These are phyloP conservation scores for Clonostachys byssicola DNA, from an alignment of 2,329 filamentous ascomycete species.

Conservation along the genomic window DNA sequence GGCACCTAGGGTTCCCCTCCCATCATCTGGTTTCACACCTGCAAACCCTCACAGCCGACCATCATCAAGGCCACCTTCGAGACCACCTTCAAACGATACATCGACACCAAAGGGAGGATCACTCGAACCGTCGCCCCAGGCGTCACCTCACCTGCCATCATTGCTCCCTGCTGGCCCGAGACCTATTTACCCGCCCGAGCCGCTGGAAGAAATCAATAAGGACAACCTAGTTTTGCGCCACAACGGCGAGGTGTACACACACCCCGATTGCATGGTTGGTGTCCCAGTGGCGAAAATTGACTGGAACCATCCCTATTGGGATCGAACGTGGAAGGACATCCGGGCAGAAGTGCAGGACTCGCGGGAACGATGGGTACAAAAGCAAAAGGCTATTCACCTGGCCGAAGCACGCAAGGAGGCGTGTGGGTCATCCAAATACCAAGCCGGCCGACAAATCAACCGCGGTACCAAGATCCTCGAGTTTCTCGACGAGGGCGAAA, in stretches of 20 bases:
- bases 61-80: no score
- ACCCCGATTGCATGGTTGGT: constrained; percentile 46
- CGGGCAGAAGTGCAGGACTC: constrained; percentile 34
- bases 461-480: constrained; percentile 47
- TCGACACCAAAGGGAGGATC: constrained; percentile 1
- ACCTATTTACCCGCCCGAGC: neutral
- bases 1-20: no score
- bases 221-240: constrained; percentile 39
- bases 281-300: constrained; percentile 49
- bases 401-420: constrained; percentile 23
- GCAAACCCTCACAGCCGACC: neutral
- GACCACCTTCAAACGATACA: no score
- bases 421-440: constrained; percentile 38
- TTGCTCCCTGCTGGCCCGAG: neutral
- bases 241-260: constrained; percentile 42
- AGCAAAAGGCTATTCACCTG: constrained; percentile 23
- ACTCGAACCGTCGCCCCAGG: constrained; percentile 4
- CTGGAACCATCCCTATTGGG: constrained; percentile 49
- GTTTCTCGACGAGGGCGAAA: constrained; percentile 42
- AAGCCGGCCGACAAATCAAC: constrained; percentile 52
- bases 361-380: constrained; percentile 42
- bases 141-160: neutral
- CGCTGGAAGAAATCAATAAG: constrained; percentile 35
- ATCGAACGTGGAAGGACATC: constrained; percentile 44
- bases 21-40: no score